Evolutionary conservation across 192 early-diverging fungal species (phyloP).

Genomic region (Coemansia sp.): DNA sequence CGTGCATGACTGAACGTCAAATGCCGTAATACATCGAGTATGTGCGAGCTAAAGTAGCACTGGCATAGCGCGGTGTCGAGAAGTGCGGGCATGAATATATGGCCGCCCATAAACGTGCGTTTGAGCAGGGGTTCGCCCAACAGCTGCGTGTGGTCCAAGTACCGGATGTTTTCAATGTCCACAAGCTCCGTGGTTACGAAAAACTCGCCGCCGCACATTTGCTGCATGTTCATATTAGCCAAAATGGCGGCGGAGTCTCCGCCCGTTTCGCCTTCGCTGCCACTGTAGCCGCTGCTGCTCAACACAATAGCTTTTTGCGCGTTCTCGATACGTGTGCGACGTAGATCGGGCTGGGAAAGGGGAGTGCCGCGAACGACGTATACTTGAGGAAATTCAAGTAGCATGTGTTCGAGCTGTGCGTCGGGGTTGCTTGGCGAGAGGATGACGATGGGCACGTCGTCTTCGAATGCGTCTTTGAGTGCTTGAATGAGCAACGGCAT

Average conservation of each 20-base stretch:
- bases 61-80: slow-evolving; percentile 49
- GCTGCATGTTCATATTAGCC: slow-evolving; percentile 52
- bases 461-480: slow-evolving; percentile 38
- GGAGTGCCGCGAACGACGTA: slow-evolving; percentile 51
- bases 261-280: background rate
- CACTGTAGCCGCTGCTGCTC: slow-evolving; percentile 16
- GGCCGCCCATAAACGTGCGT: slow-evolving; percentile 52
- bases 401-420: slow-evolving; percentile 6
- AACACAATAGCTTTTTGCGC: slow-evolving; percentile 49
- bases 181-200: slow-evolving; percentile 47
- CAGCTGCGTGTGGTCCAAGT: slow-evolving; percentile 49
- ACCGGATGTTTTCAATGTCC: slow-evolving; percentile 41
- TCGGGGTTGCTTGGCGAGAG: slow-evolving; percentile 24
- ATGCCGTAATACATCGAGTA: slow-evolving; percentile 42
- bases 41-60: slow-evolving; percentile 55
- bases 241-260: slow-evolving; percentile 46
- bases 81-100: slow-evolving; percentile 48
- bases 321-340: slow-evolving; percentile 30
- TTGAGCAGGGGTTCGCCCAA: slow-evolving; percentile 47
- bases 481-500: slow-evolving; percentile 45
- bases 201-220: slow-evolving; percentile 31
- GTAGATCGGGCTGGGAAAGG: slow-evolving; percentile 35
- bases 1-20: slow-evolving; percentile 37
- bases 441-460: slow-evolving; percentile 42
- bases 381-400: slow-evolving; percentile 30